Base-by-base conservation (phyloP, 1,284 basidiomycete species). In the Heterobasidion occidentale region DNA sequence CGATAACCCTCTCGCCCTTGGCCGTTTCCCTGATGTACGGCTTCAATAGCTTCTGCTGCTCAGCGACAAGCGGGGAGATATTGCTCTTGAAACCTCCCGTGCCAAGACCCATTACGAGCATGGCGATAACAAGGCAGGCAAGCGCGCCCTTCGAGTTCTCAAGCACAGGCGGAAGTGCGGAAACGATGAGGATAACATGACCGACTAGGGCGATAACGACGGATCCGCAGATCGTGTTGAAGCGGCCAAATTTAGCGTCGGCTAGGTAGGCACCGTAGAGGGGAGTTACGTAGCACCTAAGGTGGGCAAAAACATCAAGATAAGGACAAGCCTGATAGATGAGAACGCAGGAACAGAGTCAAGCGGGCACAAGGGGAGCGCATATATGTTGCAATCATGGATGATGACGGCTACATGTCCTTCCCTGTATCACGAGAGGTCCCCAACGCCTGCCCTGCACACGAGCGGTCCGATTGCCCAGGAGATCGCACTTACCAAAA, bases 11-110 rank as follows among this genome's bases (percentile, higher is more conserved):
- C 68, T 92, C 87, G 49, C 91, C 91, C 19, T 67, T 72, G 59
- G 75, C 78, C 1, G 77, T 78, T 3, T 76, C 79, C 3, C 65
- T 56, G 36, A 89, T 70, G 65, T 83, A 86, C 14, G 77, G 70
- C 61, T 77, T 85, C 42, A 74, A 78, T 54, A 75, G 74, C 58
- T 70, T 75, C 67, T 88, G 86, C 66, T 92, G 87, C 71, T 94
- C 88, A 46, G 90, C 90, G 44, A 92, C 77, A 55, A 92, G 74
- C 0, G 90, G 88, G 0, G 86, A 87, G 57, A 90, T 84, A 67
- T 92, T 92, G 0, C 84, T 69, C 72, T 93, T 93, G 79, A 94
- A 92, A 35, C 83, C 77, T 19, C 91, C 92, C 4, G 92, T 87
- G 9, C 82, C 80, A 17, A 78, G 33, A 52, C 68, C 86, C 70